These are phyloP conservation scores for Saccharomyces hybrid DNA, from an alignment of 1,139 yeast species.

Conservation along the genomic window DNA sequence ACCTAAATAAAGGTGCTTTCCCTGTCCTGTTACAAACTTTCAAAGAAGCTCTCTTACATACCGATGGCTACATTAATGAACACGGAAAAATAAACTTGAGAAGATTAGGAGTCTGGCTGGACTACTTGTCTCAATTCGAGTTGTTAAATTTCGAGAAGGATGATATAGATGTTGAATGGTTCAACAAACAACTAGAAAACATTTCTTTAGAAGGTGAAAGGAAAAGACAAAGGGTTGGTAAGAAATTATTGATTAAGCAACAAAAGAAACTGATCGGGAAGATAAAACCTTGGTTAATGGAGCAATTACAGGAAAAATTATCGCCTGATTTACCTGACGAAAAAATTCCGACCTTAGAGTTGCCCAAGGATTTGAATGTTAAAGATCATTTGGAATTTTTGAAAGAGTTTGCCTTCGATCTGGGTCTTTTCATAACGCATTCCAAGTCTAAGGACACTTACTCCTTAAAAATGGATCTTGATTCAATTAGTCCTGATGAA, in stretches of 20 bases:
- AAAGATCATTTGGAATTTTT: conserved; percentile 52
- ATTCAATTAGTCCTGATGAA: conserved; percentile 62
- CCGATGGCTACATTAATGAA: conserved; percentile 83
- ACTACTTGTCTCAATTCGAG: conserved; percentile 61
- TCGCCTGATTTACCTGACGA: conserved; percentile 35
- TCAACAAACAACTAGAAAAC: conserved; percentile 73
- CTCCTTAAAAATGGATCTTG: conserved; percentile 57
- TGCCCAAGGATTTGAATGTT: conserved; percentile 38
- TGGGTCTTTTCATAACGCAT: conserved; percentile 60
- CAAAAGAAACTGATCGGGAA: conserved; percentile 55
- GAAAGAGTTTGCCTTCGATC: conserved; percentile 54
- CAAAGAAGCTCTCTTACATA: conserved; percentile 63
- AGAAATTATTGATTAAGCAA: conserved; percentile 57
- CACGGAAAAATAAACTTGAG: conserved; percentile 71
- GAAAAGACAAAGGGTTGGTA: conserved; percentile 60
- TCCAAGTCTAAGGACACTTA: conserved; percentile 49
- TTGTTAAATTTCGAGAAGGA: conserved; percentile 69
- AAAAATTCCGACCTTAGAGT: conserved; percentile 42
- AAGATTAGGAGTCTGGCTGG: conserved; percentile 69
- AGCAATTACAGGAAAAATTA: conserved; percentile 34
- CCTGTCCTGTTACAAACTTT: conserved; percentile 83
- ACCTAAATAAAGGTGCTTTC: conserved; percentile 91
- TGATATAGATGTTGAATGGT: conserved; percentile 87
- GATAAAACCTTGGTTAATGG: conserved; percentile 64
- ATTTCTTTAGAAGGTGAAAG: conserved; percentile 68